Conservation (phyloP, 2,329 filamentous ascomycete species). For the Pseudogymnoascus pannorum region DNA sequence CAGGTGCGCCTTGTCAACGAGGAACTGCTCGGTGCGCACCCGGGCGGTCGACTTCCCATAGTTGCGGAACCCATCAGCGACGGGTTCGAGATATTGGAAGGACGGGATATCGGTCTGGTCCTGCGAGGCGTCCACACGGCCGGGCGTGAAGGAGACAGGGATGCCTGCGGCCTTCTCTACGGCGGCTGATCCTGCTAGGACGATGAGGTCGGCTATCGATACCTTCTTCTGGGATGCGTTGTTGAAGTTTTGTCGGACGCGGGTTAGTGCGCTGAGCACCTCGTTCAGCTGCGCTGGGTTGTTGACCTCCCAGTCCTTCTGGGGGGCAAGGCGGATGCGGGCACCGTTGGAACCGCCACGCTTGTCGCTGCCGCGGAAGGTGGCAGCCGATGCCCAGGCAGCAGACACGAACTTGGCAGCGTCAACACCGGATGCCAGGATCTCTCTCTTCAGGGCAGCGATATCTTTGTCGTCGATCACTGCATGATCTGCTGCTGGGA, state of each 20-base stretch:
- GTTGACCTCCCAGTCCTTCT: constrained; percentile 68
- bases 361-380: constrained; percentile 71
- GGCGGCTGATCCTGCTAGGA: constrained; percentile 63
- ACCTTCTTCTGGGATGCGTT: too few species aligned
- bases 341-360: constrained; percentile 76
- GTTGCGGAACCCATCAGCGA: constrained; percentile 73
- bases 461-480: constrained; percentile 57
- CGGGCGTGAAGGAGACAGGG: constrained; percentile 63
- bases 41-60: constrained; percentile 57
- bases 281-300: constrained; percentile 59
- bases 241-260: too few species aligned
- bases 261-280: too few species aligned
- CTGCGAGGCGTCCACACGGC: constrained; percentile 63
- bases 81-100: constrained; percentile 59
- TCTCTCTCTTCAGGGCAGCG: constrained; percentile 58
- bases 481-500: constrained; percentile 52
- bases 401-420: constrained; percentile 55
- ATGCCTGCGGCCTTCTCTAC: constrained; percentile 64
- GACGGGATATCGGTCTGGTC: constrained; percentile 63
- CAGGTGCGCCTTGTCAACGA: constrained; percentile 65
- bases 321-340: constrained; percentile 66
- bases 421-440: constrained; percentile 55
- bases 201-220: constrained; percentile 71
- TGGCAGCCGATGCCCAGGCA: constrained; percentile 64
- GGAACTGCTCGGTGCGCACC: constrained; percentile 58